Conservation (phyloP, 1,139 yeast genomes). For the Blastobotrys aristatus region DNA sequence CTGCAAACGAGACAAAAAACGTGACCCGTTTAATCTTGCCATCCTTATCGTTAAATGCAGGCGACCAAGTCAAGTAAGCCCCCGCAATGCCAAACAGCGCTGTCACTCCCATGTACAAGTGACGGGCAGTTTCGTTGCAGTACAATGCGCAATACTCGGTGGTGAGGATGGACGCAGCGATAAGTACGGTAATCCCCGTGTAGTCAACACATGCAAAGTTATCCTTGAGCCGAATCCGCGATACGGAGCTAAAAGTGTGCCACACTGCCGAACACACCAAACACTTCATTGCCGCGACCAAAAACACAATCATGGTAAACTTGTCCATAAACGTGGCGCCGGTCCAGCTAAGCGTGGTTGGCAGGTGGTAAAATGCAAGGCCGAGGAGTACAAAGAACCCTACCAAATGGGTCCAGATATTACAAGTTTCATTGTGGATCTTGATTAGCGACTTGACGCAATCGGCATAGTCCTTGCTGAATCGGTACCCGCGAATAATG, state of each 20-base stretch:
- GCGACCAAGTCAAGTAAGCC: conserved; percentile 81
- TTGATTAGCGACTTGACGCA: conserved; percentile 55
- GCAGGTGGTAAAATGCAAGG: conserved; percentile 57
- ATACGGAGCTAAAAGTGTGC: conserved; percentile 88
- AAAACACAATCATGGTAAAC: conserved; percentile 54
- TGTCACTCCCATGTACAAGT: conserved; percentile 55
- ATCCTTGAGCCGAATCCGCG: conserved; percentile 57
- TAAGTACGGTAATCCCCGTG: conserved; percentile 85
- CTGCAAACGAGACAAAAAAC: conserved; percentile 79
- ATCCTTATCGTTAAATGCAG: conserved; percentile 82
- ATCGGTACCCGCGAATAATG: conserved; percentile 79
- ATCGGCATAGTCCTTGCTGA: conserved; percentile 57
- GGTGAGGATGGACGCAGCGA: conserved; percentile 84
- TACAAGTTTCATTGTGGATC: conserved; percentile 84
- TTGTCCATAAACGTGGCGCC: conserved; percentile 46
- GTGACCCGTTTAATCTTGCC: conserved; percentile 72
- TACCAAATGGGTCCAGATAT: conserved; percentile 86
- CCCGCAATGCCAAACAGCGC: conserved; percentile 66
- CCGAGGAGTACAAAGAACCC: conserved; percentile 61
- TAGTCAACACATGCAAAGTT: conserved; percentile 91
- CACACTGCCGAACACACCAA: conserved; percentile 73
- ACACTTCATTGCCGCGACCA: conserved; percentile 72
- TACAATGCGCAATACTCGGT: conserved; percentile 78
- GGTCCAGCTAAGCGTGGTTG: conserved; percentile 41
- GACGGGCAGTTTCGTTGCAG: conserved; percentile 49